Conservation (phyloP, 352 stramenopile species). For the Phytophthora brassicae region DNA sequence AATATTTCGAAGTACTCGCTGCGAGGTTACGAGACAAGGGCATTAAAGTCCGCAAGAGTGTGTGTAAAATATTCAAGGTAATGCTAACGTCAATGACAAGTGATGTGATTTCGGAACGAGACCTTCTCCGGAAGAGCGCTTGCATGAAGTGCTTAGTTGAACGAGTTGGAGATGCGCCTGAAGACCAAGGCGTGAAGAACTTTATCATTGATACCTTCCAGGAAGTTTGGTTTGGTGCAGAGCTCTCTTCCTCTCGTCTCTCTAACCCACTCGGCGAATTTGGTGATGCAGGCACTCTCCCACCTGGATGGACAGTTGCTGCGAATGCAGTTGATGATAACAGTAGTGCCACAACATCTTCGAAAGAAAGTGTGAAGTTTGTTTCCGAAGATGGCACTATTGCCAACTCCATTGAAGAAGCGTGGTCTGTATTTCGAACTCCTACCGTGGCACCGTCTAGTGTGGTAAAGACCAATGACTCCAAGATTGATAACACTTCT, state of each 20-base stretch:
- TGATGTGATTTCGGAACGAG: constrained; percentile 24
- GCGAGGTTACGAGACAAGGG: constrained; percentile 81
- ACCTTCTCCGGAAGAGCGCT: constrained; percentile 54
- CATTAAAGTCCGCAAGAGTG: constrained; percentile 84
- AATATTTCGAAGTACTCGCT: constrained; percentile 75
- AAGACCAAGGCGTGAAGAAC: constrained; percentile 82
- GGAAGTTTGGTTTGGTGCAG: constrained; percentile 82
- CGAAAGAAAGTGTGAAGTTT: constrained; percentile 35
- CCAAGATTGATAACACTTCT: constrained; percentile 62
- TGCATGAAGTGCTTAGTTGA: constrained; percentile 81
- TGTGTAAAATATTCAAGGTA: constrained; percentile 82
- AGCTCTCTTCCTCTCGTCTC: constrained; percentile 48
- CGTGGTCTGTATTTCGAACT: constrained; percentile 59
- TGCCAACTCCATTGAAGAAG: constrained; percentile 53
- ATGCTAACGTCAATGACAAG: constrained; percentile 27
- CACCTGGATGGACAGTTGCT: constrained; percentile 54
- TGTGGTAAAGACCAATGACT: constrained; percentile 61
- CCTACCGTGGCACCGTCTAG: constrained; percentile 60
- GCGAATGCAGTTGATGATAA: constrained; percentile 5
- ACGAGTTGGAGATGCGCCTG: constrained; percentile 63
- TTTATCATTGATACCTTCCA: constrained; percentile 87
- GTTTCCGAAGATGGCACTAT: constrained; percentile 59
- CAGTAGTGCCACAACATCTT: background rate
- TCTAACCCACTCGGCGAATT: constrained; percentile 40
- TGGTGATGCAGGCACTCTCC: constrained; percentile 40